Base-by-base conservation (phyloP, 2,329 filamentous ascomycete genomes). In the Ophiostoma ips region DNA sequence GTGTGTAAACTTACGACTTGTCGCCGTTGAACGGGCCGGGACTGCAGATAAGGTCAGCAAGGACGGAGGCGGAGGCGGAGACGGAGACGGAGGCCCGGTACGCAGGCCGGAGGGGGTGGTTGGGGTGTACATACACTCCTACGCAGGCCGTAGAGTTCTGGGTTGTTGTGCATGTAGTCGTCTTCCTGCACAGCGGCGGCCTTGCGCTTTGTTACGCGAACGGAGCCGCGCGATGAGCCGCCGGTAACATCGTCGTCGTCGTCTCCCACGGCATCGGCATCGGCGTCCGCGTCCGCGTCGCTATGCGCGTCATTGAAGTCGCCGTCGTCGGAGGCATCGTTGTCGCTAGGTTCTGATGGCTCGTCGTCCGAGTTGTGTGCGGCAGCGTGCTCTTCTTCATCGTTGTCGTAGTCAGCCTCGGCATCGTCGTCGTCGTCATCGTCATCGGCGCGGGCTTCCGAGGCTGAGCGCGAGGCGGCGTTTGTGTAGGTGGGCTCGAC, bases 101-200 rank as follows among this genome's bases (percentile, higher is more conserved):
- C 12, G 55, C 50, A 46, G 50, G 46, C 49, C 46, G 24, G 33
- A 30, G 50, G 41, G 31, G 50, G 47, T 56, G 46, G 37, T n/a
- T n/a, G n/a, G n/a, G n/a, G 24, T 47, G 30, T 46, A 48, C 84
- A 55, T 81, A 92, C 89, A 71, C 92, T 98, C 69, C 92, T 79
- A 59, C 92, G 81, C 58, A 98, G 73, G 45, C 92, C 92, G 70
- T 96, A 98, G 9, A 98, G 73, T 67, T 95, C 88, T 41, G 92
- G 92, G 61, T 98, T 94, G 61, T 87, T 84, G 60, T 83, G 77
- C 59, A 96, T 95, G 62, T 81, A 89, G 44, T 88, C 82, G 52
- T 92, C 83, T 59, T 92, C 85, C 48, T 83, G 80, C 35, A 77
- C 63, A 7, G 52, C 50, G 62, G 73, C 64, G 57, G 73, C 66